Base-by-base conservation (phyloP, 345 rosid genomes). In the Linum usitatissimum region DNA sequence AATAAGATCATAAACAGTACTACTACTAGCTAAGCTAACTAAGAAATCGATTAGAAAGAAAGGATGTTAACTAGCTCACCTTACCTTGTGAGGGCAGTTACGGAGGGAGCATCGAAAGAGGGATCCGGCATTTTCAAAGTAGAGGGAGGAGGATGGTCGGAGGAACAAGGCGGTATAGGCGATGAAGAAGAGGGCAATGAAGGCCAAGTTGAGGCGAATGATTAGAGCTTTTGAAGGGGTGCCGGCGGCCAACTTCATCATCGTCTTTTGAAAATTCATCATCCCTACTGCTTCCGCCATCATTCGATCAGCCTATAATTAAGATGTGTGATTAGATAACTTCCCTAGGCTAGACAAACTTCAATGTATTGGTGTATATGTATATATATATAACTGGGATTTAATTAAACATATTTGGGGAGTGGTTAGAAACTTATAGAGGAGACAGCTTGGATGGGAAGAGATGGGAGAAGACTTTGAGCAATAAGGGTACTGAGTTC, bases 1-100 rank as follows among this genome's bases (percentile, higher is more conserved):
- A 23, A 23, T 23, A 23, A 23, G 28, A 23, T 23, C 28, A 23
- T 23, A 23, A 23, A 23, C 1, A 23, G 2, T n/a, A 23, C 1
- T 23, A 23, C 28, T 2, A 23, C 28, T 20, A 56, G 54, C 55
- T 19, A 12, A 8, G 3, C 20, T 31, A 40, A 21, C 38, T 12
- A 15, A 0, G 5, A 39, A 14, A 13, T 1, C 39, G 28, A 5
- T 14, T 5, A 57, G 23, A 39, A 66, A 9, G 30, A 23, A 30
- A 58, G 6, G n/a, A 2, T 36, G n/a, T 2, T 36, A 64, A 45
- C 14, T 45, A 70, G 76, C 93, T 87, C 84, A 85, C 95, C 97
- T 87, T 77, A 90, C 97, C 96, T 90, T 86, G 78, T 79, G 91
- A 79, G 77, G 90, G 69, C 99, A 86, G 53, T 87, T 86, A 51